phyloP scores from a whole-genome alignment of 192 early-diverging fungal species.

The Backusella liffmaniae region DNA sequence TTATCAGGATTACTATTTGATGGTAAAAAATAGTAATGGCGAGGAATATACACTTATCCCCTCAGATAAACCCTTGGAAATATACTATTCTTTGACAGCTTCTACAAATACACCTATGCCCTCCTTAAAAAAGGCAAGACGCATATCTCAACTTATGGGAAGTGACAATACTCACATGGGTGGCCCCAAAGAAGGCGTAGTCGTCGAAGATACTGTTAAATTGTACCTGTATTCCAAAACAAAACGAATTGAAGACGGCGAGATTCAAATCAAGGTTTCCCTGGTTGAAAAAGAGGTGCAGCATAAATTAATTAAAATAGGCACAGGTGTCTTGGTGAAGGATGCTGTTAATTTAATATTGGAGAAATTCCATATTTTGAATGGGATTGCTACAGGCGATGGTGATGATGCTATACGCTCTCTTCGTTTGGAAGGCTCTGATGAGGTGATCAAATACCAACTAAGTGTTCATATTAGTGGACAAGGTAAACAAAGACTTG shows the following conservation, averaged over 20 bases:
- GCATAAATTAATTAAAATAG: conserved; percentile 21
- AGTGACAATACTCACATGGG: conserved; percentile 32
- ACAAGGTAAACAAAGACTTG: conserved; percentile 20
- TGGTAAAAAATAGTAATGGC: conserved; percentile 48
- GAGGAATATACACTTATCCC: conserved; percentile 48
- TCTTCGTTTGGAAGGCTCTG: conserved; percentile 19
- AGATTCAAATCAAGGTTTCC: conserved; percentile 25
- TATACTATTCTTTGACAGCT: conserved; percentile 51
- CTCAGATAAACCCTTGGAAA: conserved; percentile 51
- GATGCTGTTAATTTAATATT: conserved; percentile 42
- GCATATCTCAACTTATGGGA: conserved; percentile 35
- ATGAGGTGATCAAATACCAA: conserved; percentile 11
- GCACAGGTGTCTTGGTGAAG: conserved; percentile 33
- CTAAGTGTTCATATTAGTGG: conserved; percentile 16
- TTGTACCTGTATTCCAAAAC: conserved; percentile 25
- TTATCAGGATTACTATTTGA: conserved; percentile 41
- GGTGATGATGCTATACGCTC: conserved; percentile 9
- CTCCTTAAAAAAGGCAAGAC: conserved; percentile 40
- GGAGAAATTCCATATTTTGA: conserved; percentile 43
- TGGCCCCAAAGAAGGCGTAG: conserved; percentile 17
- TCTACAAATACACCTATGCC: conserved; percentile 51
- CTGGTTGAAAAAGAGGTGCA: neutral
- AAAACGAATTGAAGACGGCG: conserved; percentile 19
- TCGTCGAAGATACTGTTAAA: neutral
- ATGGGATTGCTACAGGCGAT: conserved; percentile 41